These are phyloP conservation scores for Solanum acaule DNA, from an alignment of 257 asterid genomes.

Conservation along the genomic window DNA sequence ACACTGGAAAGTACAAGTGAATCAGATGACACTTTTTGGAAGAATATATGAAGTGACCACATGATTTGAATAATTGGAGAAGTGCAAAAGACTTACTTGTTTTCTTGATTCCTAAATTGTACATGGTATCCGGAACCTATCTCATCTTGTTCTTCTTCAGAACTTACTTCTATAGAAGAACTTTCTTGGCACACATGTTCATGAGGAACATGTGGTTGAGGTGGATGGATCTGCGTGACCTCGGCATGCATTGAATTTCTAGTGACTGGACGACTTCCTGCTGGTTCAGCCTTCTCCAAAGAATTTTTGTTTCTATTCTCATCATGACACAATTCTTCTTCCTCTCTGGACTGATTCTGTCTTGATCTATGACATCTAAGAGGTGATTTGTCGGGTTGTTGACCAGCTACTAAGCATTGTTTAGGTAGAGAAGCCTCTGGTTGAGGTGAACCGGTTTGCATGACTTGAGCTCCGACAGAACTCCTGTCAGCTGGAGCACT, in stretches of 20 bases:
- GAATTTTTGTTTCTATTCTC: slow-evolving; percentile 15
- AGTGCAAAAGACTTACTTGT: slow-evolving; percentile 20
- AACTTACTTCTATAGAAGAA: slow-evolving; percentile 27
- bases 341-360: slow-evolving; percentile 9
- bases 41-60: not conserved
- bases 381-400: slow-evolving; percentile 7
- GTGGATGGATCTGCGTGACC: slow-evolving; percentile 10
- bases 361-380: slow-evolving; percentile 3
- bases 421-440: not conserved
- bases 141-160: slow-evolving; percentile 46
- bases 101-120: slow-evolving; percentile 27
- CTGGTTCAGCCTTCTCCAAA: slow-evolving; percentile 3
- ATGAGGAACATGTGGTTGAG: slow-evolving; percentile 11
- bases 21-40: not conserved
- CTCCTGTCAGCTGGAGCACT: not conserved
- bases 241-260: not conserved
- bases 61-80: not conserved
- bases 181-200: slow-evolving; percentile 2
- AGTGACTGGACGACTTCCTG: slow-evolving; percentile 2
- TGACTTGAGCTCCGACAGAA: not conserved
- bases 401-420: slow-evolving; percentile 9
- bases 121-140: slow-evolving; percentile 19
- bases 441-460: not conserved
- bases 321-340: slow-evolving; percentile 5
- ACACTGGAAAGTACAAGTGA: not conserved